These are phyloP conservation scores for Wallacemonas sp. DNA, from an alignment of 208 protist genomes.

Conservation along the genomic window DNA sequence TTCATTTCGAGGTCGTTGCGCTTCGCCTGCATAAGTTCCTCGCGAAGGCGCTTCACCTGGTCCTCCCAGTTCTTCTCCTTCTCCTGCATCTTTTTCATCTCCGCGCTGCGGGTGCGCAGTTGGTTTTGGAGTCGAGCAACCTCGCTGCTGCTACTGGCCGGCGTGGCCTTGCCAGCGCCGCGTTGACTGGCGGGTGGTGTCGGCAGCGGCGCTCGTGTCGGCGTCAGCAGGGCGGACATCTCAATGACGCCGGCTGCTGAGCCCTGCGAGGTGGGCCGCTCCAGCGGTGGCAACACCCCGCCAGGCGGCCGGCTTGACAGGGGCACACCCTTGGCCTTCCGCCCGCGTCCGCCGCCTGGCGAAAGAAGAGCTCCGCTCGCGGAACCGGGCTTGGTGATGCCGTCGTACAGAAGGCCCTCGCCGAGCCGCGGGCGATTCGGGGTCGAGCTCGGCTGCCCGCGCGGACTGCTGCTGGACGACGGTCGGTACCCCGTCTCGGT, in stretches of 20 bases:
- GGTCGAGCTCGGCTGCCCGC: conserved; percentile 5
- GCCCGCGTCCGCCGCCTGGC: conserved; percentile 1
- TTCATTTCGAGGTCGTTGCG: conserved; percentile 52
- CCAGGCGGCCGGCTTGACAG: conserved; percentile 29
- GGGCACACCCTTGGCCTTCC: background rate
- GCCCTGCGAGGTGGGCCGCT: conserved; percentile 11
- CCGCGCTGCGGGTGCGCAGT: conserved; percentile 38
- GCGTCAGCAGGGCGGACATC: conserved; percentile 40
- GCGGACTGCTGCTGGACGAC: background rate
- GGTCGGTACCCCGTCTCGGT: background rate
- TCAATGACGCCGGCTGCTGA: conserved; percentile 34
- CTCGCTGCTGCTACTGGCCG: conserved; percentile 20
- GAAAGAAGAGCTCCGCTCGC: background rate
- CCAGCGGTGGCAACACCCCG: conserved; percentile 34
- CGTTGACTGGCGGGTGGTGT: background rate
- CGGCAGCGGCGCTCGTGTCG: background rate
- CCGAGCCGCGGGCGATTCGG: conserved; percentile 15
- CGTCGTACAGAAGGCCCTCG: conserved; percentile 16
- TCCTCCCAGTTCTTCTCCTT: conserved; percentile 85
- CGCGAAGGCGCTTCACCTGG: conserved; percentile 84
- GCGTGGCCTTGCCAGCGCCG: background rate
- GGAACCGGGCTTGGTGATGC: conserved; percentile 11
- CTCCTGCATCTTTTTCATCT: conserved; percentile 65
- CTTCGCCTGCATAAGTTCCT: conserved; percentile 72
- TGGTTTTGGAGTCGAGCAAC: conserved; percentile 42